Conservation (phyloP, 148 eudicot genomes). For the Limonium bicolor region DNA sequence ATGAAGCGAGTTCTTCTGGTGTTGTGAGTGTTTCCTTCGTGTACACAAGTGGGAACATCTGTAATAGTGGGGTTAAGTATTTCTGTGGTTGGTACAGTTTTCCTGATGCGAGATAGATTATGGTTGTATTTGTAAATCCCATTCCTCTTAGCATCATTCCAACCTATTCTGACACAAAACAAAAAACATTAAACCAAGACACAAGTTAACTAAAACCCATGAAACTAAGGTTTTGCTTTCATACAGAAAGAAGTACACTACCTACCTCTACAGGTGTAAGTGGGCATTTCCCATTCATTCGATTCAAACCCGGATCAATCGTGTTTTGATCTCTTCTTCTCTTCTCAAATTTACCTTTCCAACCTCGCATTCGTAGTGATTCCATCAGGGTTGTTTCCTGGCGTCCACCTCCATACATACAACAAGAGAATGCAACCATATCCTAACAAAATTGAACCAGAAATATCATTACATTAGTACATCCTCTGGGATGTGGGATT, state of each 20-base stretch:
- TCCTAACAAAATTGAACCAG: conserved; percentile 29
- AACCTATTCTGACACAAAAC: conserved; percentile 70
- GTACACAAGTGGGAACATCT: conserved; percentile 74
- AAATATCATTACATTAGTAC: neutral
- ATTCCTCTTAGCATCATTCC: conserved; percentile 93
- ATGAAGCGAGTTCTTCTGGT: conserved; percentile 47
- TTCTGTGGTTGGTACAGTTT: conserved; percentile 44
- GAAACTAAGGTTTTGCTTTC: neutral
- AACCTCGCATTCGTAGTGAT: conserved; percentile 49
- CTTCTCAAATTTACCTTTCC: conserved; percentile 66
- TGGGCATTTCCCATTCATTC: conserved; percentile 73
- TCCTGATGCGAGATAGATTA: conserved; percentile 87
- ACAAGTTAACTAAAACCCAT: neutral
- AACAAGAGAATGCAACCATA: conserved; percentile 88
- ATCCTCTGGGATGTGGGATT: too few species aligned
- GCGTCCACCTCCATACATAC: conserved; percentile 70
- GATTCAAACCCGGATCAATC: conserved; percentile 44
- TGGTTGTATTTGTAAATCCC: conserved; percentile 67
- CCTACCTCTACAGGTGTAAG: conserved; percentile 81
- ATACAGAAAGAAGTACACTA: neutral
- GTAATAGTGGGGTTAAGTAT: conserved; percentile 52
- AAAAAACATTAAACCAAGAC: neutral
- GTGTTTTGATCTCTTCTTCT: conserved; percentile 24
- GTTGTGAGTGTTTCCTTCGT: conserved; percentile 69
- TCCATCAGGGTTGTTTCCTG: conserved; percentile 44